A percentile compares a stretch with the other conserved stretches of the same genome.
These are phyloP conservation scores for Oryza glumipatula DNA, from an alignment of 176 grass and related monocot genomes.

Conservation along the genomic window DNA sequence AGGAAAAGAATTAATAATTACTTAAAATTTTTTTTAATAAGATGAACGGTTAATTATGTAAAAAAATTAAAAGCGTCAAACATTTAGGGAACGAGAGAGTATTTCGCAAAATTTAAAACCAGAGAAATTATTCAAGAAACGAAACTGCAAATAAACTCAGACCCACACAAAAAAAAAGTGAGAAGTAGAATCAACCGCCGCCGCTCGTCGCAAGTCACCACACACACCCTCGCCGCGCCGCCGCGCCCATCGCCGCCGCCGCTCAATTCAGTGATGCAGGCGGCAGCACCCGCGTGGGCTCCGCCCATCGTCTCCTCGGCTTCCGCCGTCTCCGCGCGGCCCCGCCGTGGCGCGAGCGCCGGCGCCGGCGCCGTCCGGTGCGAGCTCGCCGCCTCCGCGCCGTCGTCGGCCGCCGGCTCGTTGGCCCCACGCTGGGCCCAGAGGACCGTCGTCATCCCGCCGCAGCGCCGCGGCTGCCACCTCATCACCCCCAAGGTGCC, in stretches of 20 bases:
- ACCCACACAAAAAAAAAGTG: slow-evolving; percentile 18
- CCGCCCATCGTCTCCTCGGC: not conserved
- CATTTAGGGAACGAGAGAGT: no score
- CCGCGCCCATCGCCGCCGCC: not conserved
- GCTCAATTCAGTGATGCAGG: slow-evolving; percentile 10
- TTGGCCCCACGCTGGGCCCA: slow-evolving; percentile 81
- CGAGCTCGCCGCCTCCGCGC: slow-evolving; percentile 45
- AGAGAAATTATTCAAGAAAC: not conserved
- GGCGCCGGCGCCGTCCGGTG: slow-evolving; percentile 38
- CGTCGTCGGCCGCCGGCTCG: slow-evolving; percentile 40
- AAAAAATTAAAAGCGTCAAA: no score
- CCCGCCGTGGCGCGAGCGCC: slow-evolving; percentile 8
- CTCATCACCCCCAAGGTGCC: slow-evolving; percentile 82
- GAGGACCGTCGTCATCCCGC: slow-evolving; percentile 83
- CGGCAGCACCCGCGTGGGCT: slow-evolving; percentile 18
- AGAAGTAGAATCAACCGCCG: not conserved
- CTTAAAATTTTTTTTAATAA: no score
- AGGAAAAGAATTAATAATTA: no score
- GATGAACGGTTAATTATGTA: no score
- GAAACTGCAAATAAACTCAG: not conserved
- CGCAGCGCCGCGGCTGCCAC: slow-evolving; percentile 87
- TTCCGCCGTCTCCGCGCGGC: not conserved
- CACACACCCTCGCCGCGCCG: slow-evolving; percentile 5
- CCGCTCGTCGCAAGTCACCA: not conserved
- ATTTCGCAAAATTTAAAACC: not conserved